phyloP scores from a whole-genome alignment of 2,329 filamentous ascomycete species.

The Pseudocercospora macadamiae region DNA sequence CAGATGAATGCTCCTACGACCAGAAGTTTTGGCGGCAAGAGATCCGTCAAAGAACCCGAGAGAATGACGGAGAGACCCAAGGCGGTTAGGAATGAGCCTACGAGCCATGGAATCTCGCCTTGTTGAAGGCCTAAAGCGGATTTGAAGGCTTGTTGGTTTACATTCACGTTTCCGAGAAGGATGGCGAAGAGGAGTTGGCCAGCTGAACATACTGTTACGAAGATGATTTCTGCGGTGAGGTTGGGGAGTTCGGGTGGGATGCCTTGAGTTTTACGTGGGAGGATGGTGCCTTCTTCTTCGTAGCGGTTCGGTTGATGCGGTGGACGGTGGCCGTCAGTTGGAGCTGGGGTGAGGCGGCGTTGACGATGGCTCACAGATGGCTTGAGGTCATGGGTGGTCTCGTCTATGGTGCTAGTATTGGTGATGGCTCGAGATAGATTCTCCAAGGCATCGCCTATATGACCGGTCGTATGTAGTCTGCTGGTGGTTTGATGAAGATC shows the following conservation, averaged over 20 bases:
- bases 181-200: constrained; percentile 50
- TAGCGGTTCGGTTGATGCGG: constrained; percentile 12
- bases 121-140: constrained; percentile 44
- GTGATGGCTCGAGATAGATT: constrained; percentile 22
- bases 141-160: constrained; percentile 44
- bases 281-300: constrained; percentile 13
- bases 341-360: constrained; percentile 17
- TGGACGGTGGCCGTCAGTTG: constrained; percentile 16
- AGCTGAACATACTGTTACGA: constrained; percentile 48
- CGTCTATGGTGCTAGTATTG: constrained; percentile 11
- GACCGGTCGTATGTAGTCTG: constrained; percentile 5
- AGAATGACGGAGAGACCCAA: constrained; percentile 48
- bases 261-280: constrained; percentile 25
- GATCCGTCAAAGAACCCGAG: constrained; percentile 44
- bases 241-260: constrained; percentile 45
- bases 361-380: constrained; percentile 14
- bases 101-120: constrained; percentile 48
- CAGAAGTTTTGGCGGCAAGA: constrained; percentile 45
- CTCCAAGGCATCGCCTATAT: constrained; percentile 27
- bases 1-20: constrained; percentile 50
- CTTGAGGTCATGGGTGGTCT: constrained; percentile 14
- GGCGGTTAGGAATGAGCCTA: constrained; percentile 47
- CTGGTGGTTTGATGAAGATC: constrained; percentile 8
- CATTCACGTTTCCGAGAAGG: constrained; percentile 46
- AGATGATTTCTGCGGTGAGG: constrained; percentile 45